A percentile compares a stretch with the other conserved stretches of the same genome.
phyloP scores from a whole-genome alignment of 768 basidiomycete species.

The Tulasnella sp. region DNA sequence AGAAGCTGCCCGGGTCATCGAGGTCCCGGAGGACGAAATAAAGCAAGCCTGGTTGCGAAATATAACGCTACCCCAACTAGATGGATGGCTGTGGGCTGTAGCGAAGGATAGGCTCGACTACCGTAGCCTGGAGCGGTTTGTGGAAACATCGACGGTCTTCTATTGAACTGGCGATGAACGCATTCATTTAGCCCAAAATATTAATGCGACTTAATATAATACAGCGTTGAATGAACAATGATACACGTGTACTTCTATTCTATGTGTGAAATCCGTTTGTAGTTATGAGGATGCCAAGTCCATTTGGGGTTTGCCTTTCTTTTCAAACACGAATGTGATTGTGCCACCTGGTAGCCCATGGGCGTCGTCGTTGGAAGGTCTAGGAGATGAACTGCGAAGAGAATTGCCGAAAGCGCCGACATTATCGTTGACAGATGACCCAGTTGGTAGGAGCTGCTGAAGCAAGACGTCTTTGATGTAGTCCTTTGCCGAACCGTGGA shows the following conservation, averaged over 20 bases:
- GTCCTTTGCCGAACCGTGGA: slow-evolving; percentile 46
- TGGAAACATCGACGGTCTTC: slow-evolving; percentile 60
- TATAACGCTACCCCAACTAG: slow-evolving; percentile 58
- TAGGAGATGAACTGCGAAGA: slow-evolving; percentile 40
- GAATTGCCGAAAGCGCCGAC: slow-evolving; percentile 33
- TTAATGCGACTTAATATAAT: not conserved
- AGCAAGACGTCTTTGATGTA: slow-evolving; percentile 65
- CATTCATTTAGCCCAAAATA: too few species aligned
- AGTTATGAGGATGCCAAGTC: not conserved
- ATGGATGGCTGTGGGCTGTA: slow-evolving; percentile 79
- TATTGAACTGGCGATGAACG: slow-evolving; percentile 47
- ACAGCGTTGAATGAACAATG: not conserved
- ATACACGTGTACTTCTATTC: not conserved
- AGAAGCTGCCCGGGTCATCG: slow-evolving; percentile 45
- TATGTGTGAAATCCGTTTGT: not conserved
- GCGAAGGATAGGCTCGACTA: slow-evolving; percentile 77
- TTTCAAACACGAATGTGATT: slow-evolving; percentile 70
- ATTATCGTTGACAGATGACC: slow-evolving; percentile 31
- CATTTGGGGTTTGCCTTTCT: slow-evolving; percentile 19
- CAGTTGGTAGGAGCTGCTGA: slow-evolving; percentile 43
- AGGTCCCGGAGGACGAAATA: slow-evolving; percentile 36
- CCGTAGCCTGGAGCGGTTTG: slow-evolving; percentile 61
- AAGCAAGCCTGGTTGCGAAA: slow-evolving; percentile 50
- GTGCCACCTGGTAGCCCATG: slow-evolving; percentile 59
- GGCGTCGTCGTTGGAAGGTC: slow-evolving; percentile 52